Percentiles rank a stretch among this genome's conserved stretches.
These are phyloP conservation scores for Gymnopilus junonius DNA, from an alignment of 768 basidiomycete genomes.

Conservation along the genomic window DNA sequence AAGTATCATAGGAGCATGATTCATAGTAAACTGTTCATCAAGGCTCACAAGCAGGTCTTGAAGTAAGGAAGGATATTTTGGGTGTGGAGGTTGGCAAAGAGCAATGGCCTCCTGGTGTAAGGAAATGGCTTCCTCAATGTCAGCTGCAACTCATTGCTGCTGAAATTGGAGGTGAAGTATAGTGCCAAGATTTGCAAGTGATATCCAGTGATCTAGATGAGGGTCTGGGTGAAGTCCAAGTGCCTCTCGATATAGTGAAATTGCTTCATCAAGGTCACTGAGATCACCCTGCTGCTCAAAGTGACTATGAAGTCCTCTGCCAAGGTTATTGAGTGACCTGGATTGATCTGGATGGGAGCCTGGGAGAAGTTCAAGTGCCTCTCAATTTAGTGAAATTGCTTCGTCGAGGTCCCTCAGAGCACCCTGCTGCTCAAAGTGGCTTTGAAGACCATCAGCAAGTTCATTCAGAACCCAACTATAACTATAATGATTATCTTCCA, in stretches of 20 bases:
- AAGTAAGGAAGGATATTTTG: neutral
- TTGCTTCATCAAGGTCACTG: neutral
- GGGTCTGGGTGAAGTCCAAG: neutral
- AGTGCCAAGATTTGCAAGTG: neutral
- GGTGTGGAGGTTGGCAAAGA: neutral
- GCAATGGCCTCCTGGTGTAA: neutral
- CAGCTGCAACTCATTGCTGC: neutral
- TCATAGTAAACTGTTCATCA: neutral
- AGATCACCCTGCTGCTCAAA: neutral
- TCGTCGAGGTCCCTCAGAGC: neutral
- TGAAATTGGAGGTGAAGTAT: neutral
- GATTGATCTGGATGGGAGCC: neutral
- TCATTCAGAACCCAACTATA: neutral
- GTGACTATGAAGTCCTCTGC: neutral
- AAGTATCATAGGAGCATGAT: neutral
- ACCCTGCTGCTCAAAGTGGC: constrained; percentile 1
- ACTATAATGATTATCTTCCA: neutral
- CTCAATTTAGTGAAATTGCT: neutral
- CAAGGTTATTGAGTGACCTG: neutral
- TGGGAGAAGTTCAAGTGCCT: neutral
- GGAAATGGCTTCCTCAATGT: neutral
- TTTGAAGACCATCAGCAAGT: neutral
- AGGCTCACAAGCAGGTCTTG: neutral
- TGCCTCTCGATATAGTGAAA: neutral
- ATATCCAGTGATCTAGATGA: neutral